Evolutionary conservation across 768 basidiomycete species (phyloP), one percentile per base, ranked within the genome.

Genomic region (Roridomyces roridus): DNA sequence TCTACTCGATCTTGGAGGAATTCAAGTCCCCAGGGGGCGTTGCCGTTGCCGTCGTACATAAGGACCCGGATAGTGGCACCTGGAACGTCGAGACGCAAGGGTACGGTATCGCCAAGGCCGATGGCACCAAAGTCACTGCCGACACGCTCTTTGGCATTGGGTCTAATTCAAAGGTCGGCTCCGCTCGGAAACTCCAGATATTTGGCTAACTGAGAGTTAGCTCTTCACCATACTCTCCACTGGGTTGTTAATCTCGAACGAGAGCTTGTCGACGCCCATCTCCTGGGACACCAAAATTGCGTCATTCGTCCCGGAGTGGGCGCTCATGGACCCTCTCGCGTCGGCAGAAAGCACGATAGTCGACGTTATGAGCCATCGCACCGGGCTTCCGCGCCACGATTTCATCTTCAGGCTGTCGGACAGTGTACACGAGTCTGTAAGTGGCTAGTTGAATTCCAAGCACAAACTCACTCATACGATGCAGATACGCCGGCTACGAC

Each of bases 291-390:
- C 63, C 7, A 67, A 67, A 47, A 46, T 67, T n/a, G 55, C 54
- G 6, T 48, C 49, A 7, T n/a, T 67, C 23, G 35, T 67, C 0
- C 63, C 65, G 11, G 65, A 65, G 29, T 67, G 65, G 65, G 41
- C 42, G 35, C 39, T 66, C 14, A 55, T 60, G 61, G 65, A 66
- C 37, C 52, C 57, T 4, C 23, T 62, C 1, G 64, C 60, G 7
- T 60, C 66, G 1, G 39, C 57, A 2, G 55, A 69, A 39, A 59
- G 59, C 20, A 70, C 66, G 3, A 65, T 69, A 17, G 29, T 66
- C 26, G 69, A 72, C 46, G 49, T 65, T 5, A 63, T 70, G 55
- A 67, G 62, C 31, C 71, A 72, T 42, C 65, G 71, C 35, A 68
- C 67, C 4, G 71, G 71, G 0, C 36, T 67, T 4, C 71, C 71